phyloP scores from a whole-genome alignment of 2,329 filamentous ascomycete genomes.

The Cordyceps cicadae region DNA sequence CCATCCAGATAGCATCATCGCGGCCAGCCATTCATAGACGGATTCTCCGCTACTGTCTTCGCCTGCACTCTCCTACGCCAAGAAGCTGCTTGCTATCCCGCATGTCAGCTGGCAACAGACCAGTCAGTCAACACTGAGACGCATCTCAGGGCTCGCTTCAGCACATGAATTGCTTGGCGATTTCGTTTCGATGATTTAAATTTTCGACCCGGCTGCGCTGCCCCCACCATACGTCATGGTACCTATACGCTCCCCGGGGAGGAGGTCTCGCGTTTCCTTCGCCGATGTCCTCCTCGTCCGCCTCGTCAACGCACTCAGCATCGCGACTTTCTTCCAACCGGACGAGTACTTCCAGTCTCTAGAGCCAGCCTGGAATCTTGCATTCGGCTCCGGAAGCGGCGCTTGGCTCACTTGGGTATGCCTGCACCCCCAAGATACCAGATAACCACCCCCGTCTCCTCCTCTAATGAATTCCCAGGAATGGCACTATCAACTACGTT shows the following conservation, averaged over 20 bases:
- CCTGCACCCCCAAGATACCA: slow-evolving; percentile 12
- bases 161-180: background rate
- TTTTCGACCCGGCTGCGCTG: background rate
- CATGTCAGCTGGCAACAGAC: background rate
- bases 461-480: slow-evolving; percentile 49
- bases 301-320: slow-evolving; percentile 66
- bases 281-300: slow-evolving; percentile 56
- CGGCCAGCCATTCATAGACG: background rate
- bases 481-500: slow-evolving; percentile 82
- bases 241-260: background rate
- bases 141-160: background rate
- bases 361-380: slow-evolving; percentile 86
- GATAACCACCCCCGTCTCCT: background rate
- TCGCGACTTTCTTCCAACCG: slow-evolving; percentile 92
- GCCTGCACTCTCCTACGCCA: background rate
- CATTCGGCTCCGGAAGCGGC: slow-evolving; percentile 67
- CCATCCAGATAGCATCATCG: background rate
- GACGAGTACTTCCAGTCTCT: slow-evolving; percentile 96
- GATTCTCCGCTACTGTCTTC: no score
- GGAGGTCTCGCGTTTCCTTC: slow-evolving; percentile 19
- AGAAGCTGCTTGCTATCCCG: background rate
- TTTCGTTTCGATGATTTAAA: background rate
- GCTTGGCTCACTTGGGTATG: slow-evolving; percentile 95
- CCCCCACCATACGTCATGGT: background rate
- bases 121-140: background rate